Conservation (phyloP, 441 rosid genomes). For the Biscutella laevigata region DNA sequence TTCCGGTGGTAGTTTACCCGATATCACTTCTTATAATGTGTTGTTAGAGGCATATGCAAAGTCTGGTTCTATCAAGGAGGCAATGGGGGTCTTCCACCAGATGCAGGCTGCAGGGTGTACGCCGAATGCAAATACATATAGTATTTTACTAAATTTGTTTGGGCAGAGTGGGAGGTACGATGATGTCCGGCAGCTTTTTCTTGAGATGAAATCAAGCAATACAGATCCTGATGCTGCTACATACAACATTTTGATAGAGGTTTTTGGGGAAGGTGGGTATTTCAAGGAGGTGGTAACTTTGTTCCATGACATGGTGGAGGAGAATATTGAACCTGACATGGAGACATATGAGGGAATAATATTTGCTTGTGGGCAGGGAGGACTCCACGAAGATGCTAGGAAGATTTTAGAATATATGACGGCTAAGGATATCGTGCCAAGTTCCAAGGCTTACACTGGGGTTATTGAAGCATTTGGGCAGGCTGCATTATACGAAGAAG, state of each 20-base stretch:
- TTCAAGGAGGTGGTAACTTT: constrained; percentile 91
- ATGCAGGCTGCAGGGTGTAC: constrained; percentile 74
- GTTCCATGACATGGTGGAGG: constrained; percentile 93
- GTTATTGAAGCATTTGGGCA: constrained; percentile 88
- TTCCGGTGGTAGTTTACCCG: constrained; percentile 67
- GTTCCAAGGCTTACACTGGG: constrained; percentile 76
- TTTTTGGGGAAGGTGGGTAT: constrained; percentile 94
- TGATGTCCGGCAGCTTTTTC: constrained; percentile 73
- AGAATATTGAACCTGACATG: constrained; percentile 81
- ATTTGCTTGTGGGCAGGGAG: constrained; percentile 87
- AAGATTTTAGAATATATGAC: constrained; percentile 68
- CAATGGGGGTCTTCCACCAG: constrained; percentile 73
- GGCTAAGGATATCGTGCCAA: constrained; percentile 62
- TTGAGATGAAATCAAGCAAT: constrained; percentile 91
- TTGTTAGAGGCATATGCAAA: constrained; percentile 70
- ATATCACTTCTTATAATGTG: constrained; percentile 68
- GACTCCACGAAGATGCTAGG: constrained; percentile 75
- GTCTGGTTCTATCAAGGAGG: constrained; percentile 62
- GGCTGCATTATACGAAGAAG: constrained; percentile 84
- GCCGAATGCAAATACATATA: constrained; percentile 65
- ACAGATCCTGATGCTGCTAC: constrained; percentile 81
- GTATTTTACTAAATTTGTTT: constrained; percentile 65
- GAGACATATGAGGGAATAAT: constrained; percentile 86
- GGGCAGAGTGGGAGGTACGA: constrained; percentile 73
- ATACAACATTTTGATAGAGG: constrained; percentile 71